Evolutionary conservation across 192 early-diverging fungal genomes (phyloP), one percentile per base, ranked within the genome.

Genomic region (Gigaspora rosea): DNA sequence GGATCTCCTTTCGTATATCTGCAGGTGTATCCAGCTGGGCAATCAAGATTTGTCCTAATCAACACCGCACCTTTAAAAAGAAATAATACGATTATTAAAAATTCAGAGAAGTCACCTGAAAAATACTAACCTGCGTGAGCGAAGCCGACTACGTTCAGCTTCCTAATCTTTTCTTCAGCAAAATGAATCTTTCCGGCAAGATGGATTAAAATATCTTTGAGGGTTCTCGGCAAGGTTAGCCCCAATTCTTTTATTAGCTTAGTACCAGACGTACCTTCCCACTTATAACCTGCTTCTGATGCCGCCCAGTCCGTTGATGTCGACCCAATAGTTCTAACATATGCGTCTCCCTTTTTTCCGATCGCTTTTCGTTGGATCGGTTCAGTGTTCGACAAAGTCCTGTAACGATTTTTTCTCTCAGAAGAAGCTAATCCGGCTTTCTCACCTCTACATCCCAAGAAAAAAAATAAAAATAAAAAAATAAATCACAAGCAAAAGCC

Each of bases 61-160:
- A 78, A 62, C 32, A 78, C 68, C 11, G 77, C 77, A 59, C 77
- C 77, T 78, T 68, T 71, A 71, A 71, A 77, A 74, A 74, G 10
- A 51, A 69, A 59, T 33, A 77, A 69, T 61, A 27, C 58, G 18
- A 18, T 70, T 41, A 77, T 67, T 56, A 77, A 66, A 69, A 56
- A 27, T 67, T 50, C 18, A 76, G 62, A n/a, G 32, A 27, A 59
- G 22, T 59, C 22, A 27, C 58, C 58, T 6, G 22, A 58, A 18
- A 59, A 69, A 67, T 67, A 63, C 68, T 71, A 78, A 78, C 77
- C 77, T 71, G 68, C 5, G 27, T 78, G 77, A 35, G n/a, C 54
- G 59, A 78, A 78, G 50, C 77, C 68, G n/a, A 71, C 68, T 61
- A 78, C 4, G 54, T 78, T 78, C 8, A 78, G 32, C 52, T 78